Percentiles rank a stretch among this genome's conserved stretches.
Conservation (phyloP, 2,329 filamentous ascomycete species). For the Pyrenophora teres region DNA sequence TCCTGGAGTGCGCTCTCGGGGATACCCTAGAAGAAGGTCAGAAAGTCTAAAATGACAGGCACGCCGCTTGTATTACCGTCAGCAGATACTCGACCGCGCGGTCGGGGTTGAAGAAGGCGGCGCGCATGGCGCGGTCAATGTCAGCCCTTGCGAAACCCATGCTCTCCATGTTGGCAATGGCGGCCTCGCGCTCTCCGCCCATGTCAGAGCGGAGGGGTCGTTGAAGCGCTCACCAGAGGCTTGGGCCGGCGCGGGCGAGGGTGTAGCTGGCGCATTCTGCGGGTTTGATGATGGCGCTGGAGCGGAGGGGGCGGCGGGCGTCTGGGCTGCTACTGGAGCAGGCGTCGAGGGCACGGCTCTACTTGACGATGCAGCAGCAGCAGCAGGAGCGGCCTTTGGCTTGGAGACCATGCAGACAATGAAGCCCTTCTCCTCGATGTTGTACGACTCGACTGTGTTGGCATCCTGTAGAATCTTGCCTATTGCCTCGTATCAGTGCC, state of each 20-base stretch:
- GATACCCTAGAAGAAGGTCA: slow-evolving; percentile 69
- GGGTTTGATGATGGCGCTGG: slow-evolving; percentile 52
- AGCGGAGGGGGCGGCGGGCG: slow-evolving; percentile 64
- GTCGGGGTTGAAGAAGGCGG: slow-evolving; percentile 95
- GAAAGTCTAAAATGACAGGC: slow-evolving; percentile 13
- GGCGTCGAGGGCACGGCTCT: slow-evolving; percentile 64
- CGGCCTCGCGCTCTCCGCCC: slow-evolving; percentile 79
- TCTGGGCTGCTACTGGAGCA: slow-evolving; percentile 50
- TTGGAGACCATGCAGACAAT: slow-evolving; percentile 99
- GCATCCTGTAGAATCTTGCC: slow-evolving; percentile 99
- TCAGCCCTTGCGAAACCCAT: slow-evolving; percentile 93
- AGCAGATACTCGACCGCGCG: slow-evolving; percentile 95
- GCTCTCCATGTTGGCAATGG: slow-evolving; percentile 89
- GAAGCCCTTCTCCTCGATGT: slow-evolving; percentile 99
- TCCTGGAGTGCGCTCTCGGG: slow-evolving; percentile 81
- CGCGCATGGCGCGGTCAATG: slow-evolving; percentile 92
- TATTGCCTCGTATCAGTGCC: slow-evolving; percentile 49
- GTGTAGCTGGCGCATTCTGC: slow-evolving; percentile 56
- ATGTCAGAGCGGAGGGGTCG: slow-evolving; percentile 84
- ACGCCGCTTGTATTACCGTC: slow-evolving; percentile 62
- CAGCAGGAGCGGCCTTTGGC: slow-evolving; percentile 69
- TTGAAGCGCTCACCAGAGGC: slow-evolving; percentile 56
- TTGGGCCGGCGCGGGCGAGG: slow-evolving; percentile 55
- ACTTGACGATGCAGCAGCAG: slow-evolving; percentile 54
- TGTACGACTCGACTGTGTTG: slow-evolving; percentile 94